Evolutionary conservation across 148 eudicot species (phyloP), one percentile per base, ranked within the genome.

Genomic region (Gaultheria prostrata): DNA sequence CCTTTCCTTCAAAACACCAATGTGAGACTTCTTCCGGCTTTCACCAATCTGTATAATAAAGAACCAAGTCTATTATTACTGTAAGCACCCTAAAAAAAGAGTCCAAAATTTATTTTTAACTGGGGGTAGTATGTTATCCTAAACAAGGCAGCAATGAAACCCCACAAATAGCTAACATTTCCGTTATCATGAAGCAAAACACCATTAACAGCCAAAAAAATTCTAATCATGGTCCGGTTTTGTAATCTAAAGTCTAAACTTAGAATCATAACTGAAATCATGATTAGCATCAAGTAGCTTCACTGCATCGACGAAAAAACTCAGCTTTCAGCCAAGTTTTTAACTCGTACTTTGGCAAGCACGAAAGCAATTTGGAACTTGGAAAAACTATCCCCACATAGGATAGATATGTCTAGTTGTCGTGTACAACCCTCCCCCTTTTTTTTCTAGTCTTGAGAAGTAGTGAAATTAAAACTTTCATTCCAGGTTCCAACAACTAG

Each of bases 1-100:
- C 78, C 95, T 88, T 63, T 89, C 82, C 84, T 88, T 78, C 61
- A 97, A 85, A 50, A 46, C 82, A 0, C 84, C 86, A 80, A 85
- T 79, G 43, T 72, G 39, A 49, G 86, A 90, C 49, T 65, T 63
- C 84, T 93, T 92, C 57, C 90, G 87, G 79, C 87, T n/a, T 17
- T 88, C 83, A 80, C 90, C 84, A 18, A 89, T 91, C 89, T 90
- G 88, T 32, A 84, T 15, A 2, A n/a, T 3, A 79, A 63, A 59
- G 0, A 79, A 72, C 0, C 30, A 17, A 35, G 74, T n/a, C 21
- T 45, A 74, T 73, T 21, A 83, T 76, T 13, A 7, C 10, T 32
- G 1, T 24, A 76, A 61, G 43, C 43, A 5, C 43, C 43, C 3
- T 53, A 50, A 28, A 26, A 49, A 30, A 12, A 32, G 0, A 14